Evolutionary conservation across 2,329 filamentous ascomycete genomes (phyloP), one percentile per base, ranked within the genome.

Genomic region (Colletotrichum australisinense): DNA sequence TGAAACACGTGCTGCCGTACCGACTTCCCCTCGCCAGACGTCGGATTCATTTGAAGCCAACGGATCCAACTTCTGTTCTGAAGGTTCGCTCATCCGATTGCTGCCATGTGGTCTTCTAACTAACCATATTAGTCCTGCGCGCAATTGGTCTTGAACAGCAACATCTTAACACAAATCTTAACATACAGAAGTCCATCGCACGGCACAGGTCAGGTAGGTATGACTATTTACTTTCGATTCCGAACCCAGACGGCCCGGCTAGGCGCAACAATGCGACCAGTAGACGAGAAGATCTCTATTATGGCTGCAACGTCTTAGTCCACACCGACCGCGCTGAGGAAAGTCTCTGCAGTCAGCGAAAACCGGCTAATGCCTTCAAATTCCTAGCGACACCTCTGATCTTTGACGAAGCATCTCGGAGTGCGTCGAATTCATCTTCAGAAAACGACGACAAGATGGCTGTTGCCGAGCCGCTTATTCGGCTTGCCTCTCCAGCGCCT

Each of bases 301-400:
- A 88, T 75, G 88, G 88, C 69, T 90, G 88, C 81, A 90, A 89
- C 76, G 79, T 90, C 68, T 77, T 90, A 72, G 82, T 82, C 59
- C 82, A 83, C 73, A 78, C 79, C 64, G 76, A 80, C 62, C 75
- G 76, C 16, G 74, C 77, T 24, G 76, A 76, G 53, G 76, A 76
- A n/a, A 71, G 76, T 42, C 58, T 74, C 35, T 68, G 74, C n/a
- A 72, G 76, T 57, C 72, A 78, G 49, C 73, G 76, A 58, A 67
- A 73, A 69, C 70, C 75, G 59, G 80, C 83, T 82, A 79, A 85
- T 79, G 81, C 79, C 26, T 73, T 88, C 86, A 77, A 82, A 82
- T 14, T 81, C 90, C 78, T 90, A 82, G 86, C 86, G 49, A 88
- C 86, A 24, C 84, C 83, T 14, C 78, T 88, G 32, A 77, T 79